A percentile compares a stretch with the other conserved stretches of the same genome.
These are phyloP conservation scores for Podospora didyma DNA, from an alignment of 495 filamentous ascomycete species.

Conservation along the genomic window DNA sequence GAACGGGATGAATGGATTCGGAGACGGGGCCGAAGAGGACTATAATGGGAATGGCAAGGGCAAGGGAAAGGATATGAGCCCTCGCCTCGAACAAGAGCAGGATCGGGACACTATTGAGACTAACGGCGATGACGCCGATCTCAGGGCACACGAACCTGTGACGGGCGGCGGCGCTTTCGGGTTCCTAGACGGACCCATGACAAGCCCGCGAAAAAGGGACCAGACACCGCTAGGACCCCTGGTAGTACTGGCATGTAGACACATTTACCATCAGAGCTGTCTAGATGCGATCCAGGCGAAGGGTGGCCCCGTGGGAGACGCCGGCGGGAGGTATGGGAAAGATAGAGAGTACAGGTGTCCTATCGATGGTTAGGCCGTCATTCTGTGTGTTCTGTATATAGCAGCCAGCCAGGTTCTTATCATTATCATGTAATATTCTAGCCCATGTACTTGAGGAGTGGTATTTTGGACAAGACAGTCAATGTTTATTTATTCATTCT, in stretches of 20 bases:
- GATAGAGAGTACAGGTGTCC: conserved; percentile 51
- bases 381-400: conserved; percentile 6
- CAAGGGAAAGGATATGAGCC: conserved; percentile 24
- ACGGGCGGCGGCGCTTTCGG: not conserved
- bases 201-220: conserved; percentile 12
- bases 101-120: conserved; percentile 7
- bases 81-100: conserved; percentile 13
- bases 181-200: not conserved
- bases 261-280: conserved; percentile 60
- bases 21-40: conserved; percentile 24
- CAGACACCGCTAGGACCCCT: conserved; percentile 41
- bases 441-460: too few species aligned
- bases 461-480: too few species aligned
- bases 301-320: conserved; percentile 25
- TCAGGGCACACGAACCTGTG: not conserved
- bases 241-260: conserved; percentile 57
- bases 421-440: not conserved
- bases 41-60: conserved; percentile 30
- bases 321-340: conserved; percentile 32
- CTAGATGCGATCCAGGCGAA: conserved; percentile 51
- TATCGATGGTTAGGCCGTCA: conserved; percentile 42
- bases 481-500: too few species aligned
- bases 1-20: not conserved
- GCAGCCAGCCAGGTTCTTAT: not conserved
- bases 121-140: not conserved